phyloP scores from a whole-genome alignment of 228 moss, liverwort and hornwort genomes.

The Sphagnum fallax region DNA sequence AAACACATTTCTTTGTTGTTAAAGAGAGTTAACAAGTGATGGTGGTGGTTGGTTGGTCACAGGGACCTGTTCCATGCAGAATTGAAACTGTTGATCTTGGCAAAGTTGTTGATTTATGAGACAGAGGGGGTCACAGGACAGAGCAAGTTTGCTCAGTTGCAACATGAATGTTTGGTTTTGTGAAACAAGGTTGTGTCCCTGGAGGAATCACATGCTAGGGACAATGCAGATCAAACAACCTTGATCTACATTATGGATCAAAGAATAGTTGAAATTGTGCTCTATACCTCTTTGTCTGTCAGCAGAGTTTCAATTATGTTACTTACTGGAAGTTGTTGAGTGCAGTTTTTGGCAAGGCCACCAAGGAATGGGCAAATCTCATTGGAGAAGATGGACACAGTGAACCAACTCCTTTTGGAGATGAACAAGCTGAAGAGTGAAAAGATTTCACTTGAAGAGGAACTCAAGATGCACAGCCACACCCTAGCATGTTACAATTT shows the following conservation, averaged over 20 bases:
- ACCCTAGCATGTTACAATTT: conserved; percentile 37
- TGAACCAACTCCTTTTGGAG: conserved; percentile 46
- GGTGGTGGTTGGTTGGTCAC: too few relatives aligned
- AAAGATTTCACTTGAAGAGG: conserved; percentile 48
- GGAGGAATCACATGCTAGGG: conserved; percentile 23
- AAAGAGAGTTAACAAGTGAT: too few relatives aligned
- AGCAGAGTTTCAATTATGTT: not conserved
- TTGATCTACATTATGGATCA: conserved; percentile 36
- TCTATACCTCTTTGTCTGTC: conserved; percentile 12
- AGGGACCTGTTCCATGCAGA: conserved; percentile 30
- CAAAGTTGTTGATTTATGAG: conserved; percentile 55
- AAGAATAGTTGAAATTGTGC: conserved; percentile 35
- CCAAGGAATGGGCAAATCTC: conserved; percentile 45
- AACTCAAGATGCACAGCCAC: conserved; percentile 34
- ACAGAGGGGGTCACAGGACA: conserved; percentile 39
- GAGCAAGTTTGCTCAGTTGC: conserved; percentile 34
- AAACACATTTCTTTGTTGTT: too few relatives aligned
- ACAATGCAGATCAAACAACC: conserved; percentile 42
- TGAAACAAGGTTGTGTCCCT: conserved; percentile 34
- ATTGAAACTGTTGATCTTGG: conserved; percentile 40
- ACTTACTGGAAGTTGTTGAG: not conserved
- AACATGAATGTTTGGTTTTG: conserved; percentile 21
- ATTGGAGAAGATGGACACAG: conserved; percentile 53
- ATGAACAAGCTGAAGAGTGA: conserved; percentile 53
- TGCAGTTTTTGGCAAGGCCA: conserved; percentile 40